Conservation (phyloP, 2,329 filamentous ascomycete species). For the Cordyceps militaris region DNA sequence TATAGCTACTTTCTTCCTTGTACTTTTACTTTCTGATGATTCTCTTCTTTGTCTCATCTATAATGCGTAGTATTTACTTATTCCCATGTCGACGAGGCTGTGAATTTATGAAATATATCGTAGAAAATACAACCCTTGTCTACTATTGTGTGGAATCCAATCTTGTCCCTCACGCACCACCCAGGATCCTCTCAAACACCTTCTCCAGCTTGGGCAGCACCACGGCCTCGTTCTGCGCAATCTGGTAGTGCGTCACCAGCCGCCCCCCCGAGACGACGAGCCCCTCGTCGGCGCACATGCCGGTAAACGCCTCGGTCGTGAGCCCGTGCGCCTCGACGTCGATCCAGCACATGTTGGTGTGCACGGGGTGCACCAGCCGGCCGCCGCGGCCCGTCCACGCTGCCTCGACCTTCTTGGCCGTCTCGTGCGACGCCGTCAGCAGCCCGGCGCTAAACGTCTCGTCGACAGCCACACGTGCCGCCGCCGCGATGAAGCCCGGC, state of each 20-base stretch:
- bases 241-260: slow-evolving; percentile 50
- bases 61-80: no score
- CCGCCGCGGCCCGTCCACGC: slow-evolving; percentile 67
- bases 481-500: slow-evolving; percentile 64
- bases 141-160: no score
- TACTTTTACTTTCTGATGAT: no score
- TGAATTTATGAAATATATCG: no score
- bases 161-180: not conserved
- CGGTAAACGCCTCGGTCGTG: slow-evolving; percentile 29
- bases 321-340: slow-evolving; percentile 58
- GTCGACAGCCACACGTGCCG: slow-evolving; percentile 60
- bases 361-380: slow-evolving; percentile 58
- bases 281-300: slow-evolving; percentile 35
- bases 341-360: slow-evolving; percentile 92
- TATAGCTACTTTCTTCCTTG: no score
- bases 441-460: slow-evolving; percentile 46
- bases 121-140: no score
- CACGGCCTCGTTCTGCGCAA: slow-evolving; percentile 52
- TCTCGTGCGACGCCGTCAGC: slow-evolving; percentile 52
- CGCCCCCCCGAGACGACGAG: slow-evolving; percentile 34
- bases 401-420: slow-evolving; percentile 58
- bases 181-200: slow-evolving; percentile 40
- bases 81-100: no score
- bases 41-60: no score
- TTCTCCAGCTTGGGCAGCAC: slow-evolving; percentile 50